Evolutionary conservation across 805 yeast genomes (phyloP), one percentile per base, ranked within the genome.

Genomic region (Wickerhamiella siamensis): DNA sequence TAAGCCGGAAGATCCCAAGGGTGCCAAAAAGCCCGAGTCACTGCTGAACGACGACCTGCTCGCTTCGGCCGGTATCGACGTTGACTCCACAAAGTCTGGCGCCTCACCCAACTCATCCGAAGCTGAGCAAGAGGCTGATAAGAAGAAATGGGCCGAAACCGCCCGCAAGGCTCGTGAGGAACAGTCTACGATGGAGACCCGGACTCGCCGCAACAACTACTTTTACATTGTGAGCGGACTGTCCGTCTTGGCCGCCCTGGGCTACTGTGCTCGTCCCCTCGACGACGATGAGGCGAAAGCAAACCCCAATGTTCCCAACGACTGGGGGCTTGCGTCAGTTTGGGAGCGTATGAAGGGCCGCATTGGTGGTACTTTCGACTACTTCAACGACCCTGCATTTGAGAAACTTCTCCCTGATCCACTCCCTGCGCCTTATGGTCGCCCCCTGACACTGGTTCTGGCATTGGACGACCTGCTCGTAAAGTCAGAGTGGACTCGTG

Each of bases 361-460:
- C 65, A 69, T 79, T 46, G 68, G 75, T 44, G 78, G 83, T 33
- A 70, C 83, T 46, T 79, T 86, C 58, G 77, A 79, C 37, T 79
- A 80, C 48, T 88, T 88, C 67, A 77, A 81, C 47, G 97, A 88
- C 51, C 98, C 99, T 10, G 93, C 83, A 15, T 84, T 81, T 60
- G 93, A 86, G 47, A 86, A 86, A 59, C 73, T 91, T 55, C 73
- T 93, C 52, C 98, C 98, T 40, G 94, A 93, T 38, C 87, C 95
- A 24, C 83, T 93, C 27, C 79, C 79, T 6, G 88, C 83, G 54
- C 93, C 88, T 42, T 86, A 86, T 63, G 80, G 86, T 59, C 79
- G 94, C 56, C 95, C 97, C 27, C 64, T 82, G 58, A 91, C 99
- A 3, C 68, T 91, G 50, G 96, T 91, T 5, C 61, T 91, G 52